Percentiles rank a stretch among this genome's conserved stretches.
Conservation (phyloP, 805 yeast genomes). For the Kockiozyma suomiensis region DNA sequence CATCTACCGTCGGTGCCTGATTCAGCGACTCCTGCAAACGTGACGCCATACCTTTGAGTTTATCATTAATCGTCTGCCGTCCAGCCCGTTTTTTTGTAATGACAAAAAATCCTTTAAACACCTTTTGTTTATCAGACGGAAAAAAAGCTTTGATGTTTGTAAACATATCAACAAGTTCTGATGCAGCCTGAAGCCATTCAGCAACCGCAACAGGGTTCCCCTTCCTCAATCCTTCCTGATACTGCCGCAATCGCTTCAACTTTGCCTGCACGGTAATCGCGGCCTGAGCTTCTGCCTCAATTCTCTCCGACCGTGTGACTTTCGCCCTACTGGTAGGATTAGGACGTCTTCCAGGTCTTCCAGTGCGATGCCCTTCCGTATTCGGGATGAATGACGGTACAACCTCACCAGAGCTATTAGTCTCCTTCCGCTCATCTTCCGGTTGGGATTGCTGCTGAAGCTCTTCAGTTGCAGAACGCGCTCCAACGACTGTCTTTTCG, state of each 20-base stretch:
- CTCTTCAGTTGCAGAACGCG: neutral
- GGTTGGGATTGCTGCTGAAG: neutral
- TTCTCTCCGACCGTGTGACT: conserved; percentile 18
- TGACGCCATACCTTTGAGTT: conserved; percentile 63
- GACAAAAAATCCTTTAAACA: conserved; percentile 65
- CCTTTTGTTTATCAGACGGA: conserved; percentile 70
- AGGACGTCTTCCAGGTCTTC: conserved; percentile 11
- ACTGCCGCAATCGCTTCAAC: conserved; percentile 20
- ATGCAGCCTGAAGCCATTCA: conserved; percentile 82
- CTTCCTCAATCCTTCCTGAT: conserved; percentile 21
- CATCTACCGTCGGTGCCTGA: conserved; percentile 50
- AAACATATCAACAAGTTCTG: conserved; percentile 81
- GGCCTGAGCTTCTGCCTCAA: conserved; percentile 30
- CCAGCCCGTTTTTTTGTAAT: conserved; percentile 54
- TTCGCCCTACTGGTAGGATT: neutral
- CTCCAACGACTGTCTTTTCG: conserved; percentile 6
- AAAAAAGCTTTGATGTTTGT: conserved; percentile 76
- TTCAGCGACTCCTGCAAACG: conserved; percentile 48
- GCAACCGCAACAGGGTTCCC: conserved; percentile 61
- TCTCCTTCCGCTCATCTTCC: neutral
- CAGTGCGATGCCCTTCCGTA: conserved; percentile 11
- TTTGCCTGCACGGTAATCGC: conserved; percentile 23
- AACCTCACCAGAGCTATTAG: neutral
- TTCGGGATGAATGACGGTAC: conserved; percentile 30
- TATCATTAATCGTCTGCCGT: conserved; percentile 69